Base-by-base conservation (phyloP, 2,329 filamentous ascomycete genomes). In the Neurospora crassa region DNA sequence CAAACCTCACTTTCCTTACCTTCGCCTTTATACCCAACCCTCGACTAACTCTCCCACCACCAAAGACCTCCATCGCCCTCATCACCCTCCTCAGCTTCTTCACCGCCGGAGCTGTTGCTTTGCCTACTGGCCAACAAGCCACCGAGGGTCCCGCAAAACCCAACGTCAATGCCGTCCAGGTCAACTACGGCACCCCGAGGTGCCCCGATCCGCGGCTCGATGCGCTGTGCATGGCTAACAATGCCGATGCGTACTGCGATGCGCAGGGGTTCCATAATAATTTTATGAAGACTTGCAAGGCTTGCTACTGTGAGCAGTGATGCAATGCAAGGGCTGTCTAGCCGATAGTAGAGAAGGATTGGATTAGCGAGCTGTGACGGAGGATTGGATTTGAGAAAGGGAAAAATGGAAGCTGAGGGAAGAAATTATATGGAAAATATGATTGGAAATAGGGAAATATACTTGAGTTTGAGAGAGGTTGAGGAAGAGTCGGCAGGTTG, bases 221-320 rank as follows among this genome's bases (percentile, higher is more conserved):
- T 34, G 71, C 71, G 40, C 47, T 76, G 3, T 76, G 75, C 72
- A 69, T 69, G 20, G 67, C 75, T 0, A 63, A 43, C 42, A 75
- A 73, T 43, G 71, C 71, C 1, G 16, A 53, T 2, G 71, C 74
- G 5, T 74, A 73, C 37, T 76, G 75, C 47, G 72, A 74, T 18
- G 71, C 14, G 34, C 68, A 40, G 12, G 74, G 74, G 1, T 75
- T 76, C 63, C 72, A 74, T 45, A 67, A 53, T 70, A 53, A 74
- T 34, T 72, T 75, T 34, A 72, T 71, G 71, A 68, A 68, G 29
- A 72, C 68, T 53, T 76, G 75, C 69, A 63, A 70, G 68, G 69
- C 69, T 10, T 29, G 45, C 24, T 75, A 71, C 53, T 75, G 69
- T 63, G 53, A 37, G 29, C 12, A 29, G 37, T 63, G 34, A 63